These are phyloP conservation scores for Diplocarpon mali DNA, from an alignment of 2,329 filamentous ascomycete genomes.

Conservation along the genomic window DNA sequence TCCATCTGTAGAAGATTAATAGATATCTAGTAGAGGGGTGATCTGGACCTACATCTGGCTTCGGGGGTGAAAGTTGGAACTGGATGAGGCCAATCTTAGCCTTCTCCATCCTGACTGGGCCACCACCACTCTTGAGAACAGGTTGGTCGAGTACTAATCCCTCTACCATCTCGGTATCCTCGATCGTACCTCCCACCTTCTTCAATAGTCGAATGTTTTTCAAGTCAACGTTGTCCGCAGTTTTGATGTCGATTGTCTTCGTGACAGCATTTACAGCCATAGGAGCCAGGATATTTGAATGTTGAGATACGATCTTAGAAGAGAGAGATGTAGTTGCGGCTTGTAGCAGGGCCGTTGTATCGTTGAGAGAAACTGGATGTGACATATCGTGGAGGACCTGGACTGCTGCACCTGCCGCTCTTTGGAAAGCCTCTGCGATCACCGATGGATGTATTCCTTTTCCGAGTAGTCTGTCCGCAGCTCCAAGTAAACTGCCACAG, in stretches of 20 bases:
- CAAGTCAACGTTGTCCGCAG: slow-evolving; percentile 90
- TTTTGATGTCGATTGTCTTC: slow-evolving; percentile 92
- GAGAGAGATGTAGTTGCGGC: slow-evolving; percentile 94
- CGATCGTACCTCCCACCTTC: slow-evolving; percentile 95
- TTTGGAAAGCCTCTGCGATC: slow-evolving; percentile 95
- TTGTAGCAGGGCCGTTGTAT: slow-evolving; percentile 84
- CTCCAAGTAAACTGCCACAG: slow-evolving; percentile 85
- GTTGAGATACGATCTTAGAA: slow-evolving; percentile 97
- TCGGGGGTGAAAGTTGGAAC: slow-evolving; percentile 96
- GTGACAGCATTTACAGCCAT: slow-evolving; percentile 97
- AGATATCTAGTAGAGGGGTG: background rate
- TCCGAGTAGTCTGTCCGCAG: slow-evolving; percentile 77
- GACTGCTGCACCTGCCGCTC: slow-evolving; percentile 82
- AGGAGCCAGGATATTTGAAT: slow-evolving; percentile 86
- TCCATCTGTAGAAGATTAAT: slow-evolving; percentile 59
- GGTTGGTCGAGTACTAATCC: slow-evolving; percentile 86
- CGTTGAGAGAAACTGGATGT: slow-evolving; percentile 77
- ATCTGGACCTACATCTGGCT: slow-evolving; percentile 64
- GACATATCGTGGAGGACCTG: slow-evolving; percentile 91
- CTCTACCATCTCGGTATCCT: slow-evolving; percentile 95
- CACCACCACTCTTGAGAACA: slow-evolving; percentile 86
- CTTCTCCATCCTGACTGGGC: slow-evolving; percentile 91
- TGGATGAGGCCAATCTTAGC: slow-evolving; percentile 94
- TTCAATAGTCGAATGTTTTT: slow-evolving; percentile 96
- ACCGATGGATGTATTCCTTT: slow-evolving; percentile 97